A percentile compares a stretch with the other conserved stretches of the same genome.
phyloP scores from a whole-genome alignment of 78 protist genomes.

The Monosiga brevicollis region DNA sequence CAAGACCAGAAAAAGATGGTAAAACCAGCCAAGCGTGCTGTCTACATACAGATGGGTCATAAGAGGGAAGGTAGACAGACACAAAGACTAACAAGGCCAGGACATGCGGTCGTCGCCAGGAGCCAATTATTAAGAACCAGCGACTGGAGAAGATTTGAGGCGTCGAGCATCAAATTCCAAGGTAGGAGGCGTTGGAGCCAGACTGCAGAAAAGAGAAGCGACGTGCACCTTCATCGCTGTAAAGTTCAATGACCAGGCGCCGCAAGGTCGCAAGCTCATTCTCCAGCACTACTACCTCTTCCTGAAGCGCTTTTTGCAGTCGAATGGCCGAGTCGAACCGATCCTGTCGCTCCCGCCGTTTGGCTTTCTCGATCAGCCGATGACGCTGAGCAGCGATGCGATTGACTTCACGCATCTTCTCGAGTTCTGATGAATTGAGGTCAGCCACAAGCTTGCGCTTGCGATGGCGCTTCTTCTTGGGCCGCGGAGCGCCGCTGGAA shows the following conservation, averaged over 20 bases:
- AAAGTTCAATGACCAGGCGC: background rate
- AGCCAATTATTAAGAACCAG: too few species aligned
- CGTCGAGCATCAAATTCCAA: background rate
- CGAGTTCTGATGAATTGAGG: background rate
- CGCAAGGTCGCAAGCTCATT: background rate
- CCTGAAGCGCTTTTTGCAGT: background rate
- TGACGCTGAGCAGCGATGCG: background rate
- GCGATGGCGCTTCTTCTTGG: background rate
- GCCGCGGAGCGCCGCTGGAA: too few species aligned
- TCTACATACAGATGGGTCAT: background rate
- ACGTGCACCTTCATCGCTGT: background rate
- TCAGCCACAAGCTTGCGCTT: background rate
- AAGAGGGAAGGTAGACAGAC: background rate
- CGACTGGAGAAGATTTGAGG: too few species aligned
- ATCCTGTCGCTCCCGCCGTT: background rate
- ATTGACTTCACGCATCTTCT: background rate
- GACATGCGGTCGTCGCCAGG: background rate
- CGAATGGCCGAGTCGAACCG: background rate
- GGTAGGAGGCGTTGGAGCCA: background rate
- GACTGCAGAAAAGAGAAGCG: background rate
- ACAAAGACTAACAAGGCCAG: background rate
- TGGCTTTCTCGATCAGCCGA: background rate
- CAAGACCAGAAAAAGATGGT: background rate
- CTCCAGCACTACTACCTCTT: background rate
- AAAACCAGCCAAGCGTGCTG: background rate